phyloP scores from a whole-genome alignment of 352 stramenopile genomes.

The Phytophthora tentaculata region DNA sequence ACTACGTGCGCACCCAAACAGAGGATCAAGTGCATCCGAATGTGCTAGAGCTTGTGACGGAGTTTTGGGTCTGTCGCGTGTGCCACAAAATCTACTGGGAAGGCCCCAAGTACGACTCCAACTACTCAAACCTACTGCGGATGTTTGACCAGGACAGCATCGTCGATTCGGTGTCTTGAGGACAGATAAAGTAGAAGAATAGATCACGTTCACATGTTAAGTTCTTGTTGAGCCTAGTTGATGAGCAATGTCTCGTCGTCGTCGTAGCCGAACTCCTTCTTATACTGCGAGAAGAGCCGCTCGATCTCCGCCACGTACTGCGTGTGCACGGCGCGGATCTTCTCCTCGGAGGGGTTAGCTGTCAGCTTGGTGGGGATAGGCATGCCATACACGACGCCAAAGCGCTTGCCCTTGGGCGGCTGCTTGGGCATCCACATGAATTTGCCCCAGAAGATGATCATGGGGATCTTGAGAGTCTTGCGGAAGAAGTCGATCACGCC shows the following conservation, averaged over 20 bases:
- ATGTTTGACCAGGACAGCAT: conserved; percentile 52
- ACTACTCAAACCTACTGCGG: conserved; percentile 61
- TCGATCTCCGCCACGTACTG: conserved; percentile 70
- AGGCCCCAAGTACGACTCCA: conserved; percentile 76
- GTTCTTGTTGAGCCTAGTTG: conserved; percentile 40
- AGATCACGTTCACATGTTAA: conserved; percentile 2
- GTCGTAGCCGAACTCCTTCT: conserved; percentile 76
- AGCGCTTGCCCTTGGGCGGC: conserved; percentile 63
- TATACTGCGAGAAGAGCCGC: conserved; percentile 72
- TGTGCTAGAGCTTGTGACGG: conserved; percentile 62
- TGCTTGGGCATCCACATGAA: conserved; percentile 81
- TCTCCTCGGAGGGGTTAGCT: conserved; percentile 64
- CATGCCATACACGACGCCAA: conserved; percentile 80
- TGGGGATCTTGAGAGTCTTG: conserved; percentile 75
- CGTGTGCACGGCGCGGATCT: conserved; percentile 58
- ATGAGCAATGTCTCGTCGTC: conserved; percentile 77
- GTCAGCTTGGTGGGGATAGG: conserved; percentile 62
- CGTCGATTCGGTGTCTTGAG: conserved; percentile 15
- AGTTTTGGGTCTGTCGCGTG: conserved; percentile 71
- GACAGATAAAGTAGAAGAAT: neutral
- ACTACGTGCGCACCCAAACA: conserved; percentile 59
- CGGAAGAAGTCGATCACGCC: conserved; percentile 64
- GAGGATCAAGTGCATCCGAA: conserved; percentile 58
- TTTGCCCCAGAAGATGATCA: conserved; percentile 83
- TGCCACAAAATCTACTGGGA: conserved; percentile 84